phyloP scores from a whole-genome alignment of 345 rosid genomes.

The Stellera chamaejasme region DNA sequence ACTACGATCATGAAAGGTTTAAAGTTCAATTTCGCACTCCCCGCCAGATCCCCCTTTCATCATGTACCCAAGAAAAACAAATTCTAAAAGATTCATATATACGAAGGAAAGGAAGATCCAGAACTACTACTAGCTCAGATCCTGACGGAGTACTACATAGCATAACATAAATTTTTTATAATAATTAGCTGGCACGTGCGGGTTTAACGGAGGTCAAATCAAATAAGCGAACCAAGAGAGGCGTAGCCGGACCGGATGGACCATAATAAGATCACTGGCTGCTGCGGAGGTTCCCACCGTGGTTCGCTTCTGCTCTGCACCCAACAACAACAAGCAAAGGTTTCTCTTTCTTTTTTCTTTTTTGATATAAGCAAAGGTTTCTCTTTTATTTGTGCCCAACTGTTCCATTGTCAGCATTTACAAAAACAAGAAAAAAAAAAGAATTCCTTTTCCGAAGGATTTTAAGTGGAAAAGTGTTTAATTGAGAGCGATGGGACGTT shows the following conservation, averaged over 20 bases:
- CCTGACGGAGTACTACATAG: too few species aligned
- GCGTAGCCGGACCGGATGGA: slow-evolving; percentile 10
- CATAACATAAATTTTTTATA: too few species aligned
- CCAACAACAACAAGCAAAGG: not conserved
- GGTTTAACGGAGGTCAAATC: slow-evolving; percentile 30
- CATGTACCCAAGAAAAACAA: not conserved
- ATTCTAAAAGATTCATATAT: not conserved
- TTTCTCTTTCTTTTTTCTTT: too few species aligned
- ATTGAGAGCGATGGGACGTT: slow-evolving; percentile 13
- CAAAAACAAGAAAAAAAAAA: not conserved
- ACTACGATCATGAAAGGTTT: too few species aligned
- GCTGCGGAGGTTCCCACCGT: not conserved
- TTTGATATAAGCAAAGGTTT: too few species aligned
- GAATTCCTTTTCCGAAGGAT: not conserved
- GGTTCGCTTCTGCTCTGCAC: not conserved
- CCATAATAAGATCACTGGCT: not conserved
- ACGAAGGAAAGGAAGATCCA: not conserved
- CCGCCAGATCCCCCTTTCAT: not conserved
- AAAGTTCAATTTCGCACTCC: not conserved
- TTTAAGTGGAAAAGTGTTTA: not conserved
- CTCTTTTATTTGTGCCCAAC: not conserved
- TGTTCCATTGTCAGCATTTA: slow-evolving; percentile 3
- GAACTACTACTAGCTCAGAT: too few species aligned
- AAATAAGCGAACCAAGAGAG: slow-evolving; percentile 18
- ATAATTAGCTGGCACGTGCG: slow-evolving; percentile 23